phyloP scores from a whole-genome alignment of 345 rosid genomes.

The Euphorbia lathyris region DNA sequence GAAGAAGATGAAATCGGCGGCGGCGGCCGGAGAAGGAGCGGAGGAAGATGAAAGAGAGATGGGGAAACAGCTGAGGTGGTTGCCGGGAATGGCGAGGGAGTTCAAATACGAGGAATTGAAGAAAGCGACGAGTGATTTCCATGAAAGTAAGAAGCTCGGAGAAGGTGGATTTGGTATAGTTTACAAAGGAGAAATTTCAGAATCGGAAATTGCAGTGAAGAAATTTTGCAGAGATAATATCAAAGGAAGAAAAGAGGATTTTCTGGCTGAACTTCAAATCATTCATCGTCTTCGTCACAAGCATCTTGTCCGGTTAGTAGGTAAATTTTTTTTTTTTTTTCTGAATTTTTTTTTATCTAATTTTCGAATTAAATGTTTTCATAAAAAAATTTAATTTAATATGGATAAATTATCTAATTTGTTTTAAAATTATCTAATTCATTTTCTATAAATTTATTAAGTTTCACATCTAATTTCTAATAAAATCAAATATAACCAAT shows the following conservation, averaged over 20 bases:
- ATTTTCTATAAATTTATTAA: too few relatives aligned
- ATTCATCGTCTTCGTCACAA: constrained; percentile 52
- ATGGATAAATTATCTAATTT: too few relatives aligned
- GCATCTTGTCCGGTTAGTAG: constrained; percentile 45
- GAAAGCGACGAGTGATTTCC: constrained; percentile 37
- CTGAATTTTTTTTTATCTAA: neutral
- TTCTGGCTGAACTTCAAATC: constrained; percentile 47
- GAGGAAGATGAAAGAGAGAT: constrained; percentile 3
- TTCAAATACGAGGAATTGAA: constrained; percentile 39
- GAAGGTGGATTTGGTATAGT: constrained; percentile 55
- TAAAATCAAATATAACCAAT: too few relatives aligned
- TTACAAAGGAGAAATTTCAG: constrained; percentile 32
- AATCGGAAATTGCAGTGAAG: constrained; percentile 43
- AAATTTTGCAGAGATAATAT: constrained; percentile 44
- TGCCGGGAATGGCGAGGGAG: constrained; percentile 45
- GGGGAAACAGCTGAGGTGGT: constrained; percentile 20
- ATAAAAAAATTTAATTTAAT: too few relatives aligned
- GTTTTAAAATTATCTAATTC: too few relatives aligned
- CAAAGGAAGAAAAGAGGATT: constrained; percentile 43
- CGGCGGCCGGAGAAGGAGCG: neutral
- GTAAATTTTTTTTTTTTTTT: constrained; percentile 17
- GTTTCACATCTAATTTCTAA: too few relatives aligned
- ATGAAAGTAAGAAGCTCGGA: constrained; percentile 39
- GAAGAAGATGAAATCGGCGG: neutral
- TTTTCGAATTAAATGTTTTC: too few relatives aligned